These are phyloP conservation scores for Clarireedia sp. DNA, from an alignment of 2,329 filamentous ascomycete species.

Conservation along the genomic window DNA sequence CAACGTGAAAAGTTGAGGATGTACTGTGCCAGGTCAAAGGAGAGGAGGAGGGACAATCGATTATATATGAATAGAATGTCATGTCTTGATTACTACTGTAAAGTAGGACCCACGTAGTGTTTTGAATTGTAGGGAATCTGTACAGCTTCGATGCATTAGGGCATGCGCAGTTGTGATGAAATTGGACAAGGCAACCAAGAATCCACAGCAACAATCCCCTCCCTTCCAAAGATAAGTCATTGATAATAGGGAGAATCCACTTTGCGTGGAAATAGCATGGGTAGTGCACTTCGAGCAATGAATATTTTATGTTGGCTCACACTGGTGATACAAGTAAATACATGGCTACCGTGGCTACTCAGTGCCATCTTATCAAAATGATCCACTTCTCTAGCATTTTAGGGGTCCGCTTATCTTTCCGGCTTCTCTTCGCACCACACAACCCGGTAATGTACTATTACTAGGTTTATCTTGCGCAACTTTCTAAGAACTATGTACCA, in stretches of 20 bases:
- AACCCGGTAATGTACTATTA: background rate
- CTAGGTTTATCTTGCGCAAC: background rate
- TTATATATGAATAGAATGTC: slow-evolving; percentile 4
- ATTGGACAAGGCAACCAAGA: background rate
- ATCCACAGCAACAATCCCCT: background rate
- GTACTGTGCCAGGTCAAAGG: background rate
- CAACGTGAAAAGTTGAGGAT: background rate
- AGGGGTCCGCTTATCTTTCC: slow-evolving; percentile 11
- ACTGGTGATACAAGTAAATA: background rate
- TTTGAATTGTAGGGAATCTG: slow-evolving; percentile 2
- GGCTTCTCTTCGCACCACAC: slow-evolving; percentile 6
- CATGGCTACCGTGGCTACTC: background rate
- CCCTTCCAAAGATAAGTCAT: slow-evolving; percentile 2
- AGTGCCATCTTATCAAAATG: slow-evolving; percentile 4
- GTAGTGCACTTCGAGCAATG: background rate
- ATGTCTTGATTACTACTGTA: background rate
- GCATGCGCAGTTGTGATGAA: background rate
- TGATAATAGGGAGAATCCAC: slow-evolving; percentile 2
- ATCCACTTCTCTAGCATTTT: background rate
- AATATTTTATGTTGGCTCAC: no score
- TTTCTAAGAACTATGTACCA: background rate
- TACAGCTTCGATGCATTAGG: slow-evolving; percentile 5
- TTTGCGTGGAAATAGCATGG: background rate
- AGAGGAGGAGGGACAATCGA: background rate
- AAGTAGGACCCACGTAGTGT: slow-evolving; percentile 3